Evolutionary conservation across 2,329 filamentous ascomycete genomes (phyloP), one percentile per base, ranked within the genome.

Genomic region (Cyphellophora europaea): DNA sequence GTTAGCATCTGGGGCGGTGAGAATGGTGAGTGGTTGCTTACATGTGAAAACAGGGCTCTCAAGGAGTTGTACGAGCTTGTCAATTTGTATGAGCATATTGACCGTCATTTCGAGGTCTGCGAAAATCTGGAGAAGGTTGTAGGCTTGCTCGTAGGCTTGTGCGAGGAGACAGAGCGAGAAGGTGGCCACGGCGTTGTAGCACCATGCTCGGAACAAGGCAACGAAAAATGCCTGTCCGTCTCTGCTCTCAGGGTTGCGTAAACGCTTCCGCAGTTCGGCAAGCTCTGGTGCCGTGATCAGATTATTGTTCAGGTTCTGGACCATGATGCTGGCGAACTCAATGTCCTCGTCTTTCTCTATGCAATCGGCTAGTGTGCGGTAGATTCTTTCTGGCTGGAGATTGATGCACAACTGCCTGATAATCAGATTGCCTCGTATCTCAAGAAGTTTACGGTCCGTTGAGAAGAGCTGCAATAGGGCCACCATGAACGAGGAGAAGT

Each of bases 271-370:
- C 43, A 98, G 69, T 49, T 96, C 93, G 2, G 85, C 78, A 18
- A 98, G 67, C 58, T 98, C 88, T 1, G 93, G 91, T 0, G 93
- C 91, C 2, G 93, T 98, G 47, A 98, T 95, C 36, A 98, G 77
- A 51, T 98, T 98, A 59, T 98, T 98, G 64, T 98, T 98, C 34
- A 98, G 70, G 52, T 96, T 96, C 57, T 98, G 91, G 18, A 98
- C 87, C 91, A 98, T 98, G 50, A 98, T 96, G 55, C 89, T 95
- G 11, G 91, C 89, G 59, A 98, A 98, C 56, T 98, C 93, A 27
- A 98, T 77, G 55, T 98, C 91, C 47, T 96, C 91, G 57, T 98
- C 91, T 53, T 88, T 93, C 58, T 96, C 91, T 6, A 98, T 82
- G 49, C 91, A 95, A 50, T 98, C 91, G 16, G 91, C 93, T 44